Evolutionary conservation across 352 stramenopile genomes (phyloP).

Genomic region (Peronosclerospora sorghi): DNA sequence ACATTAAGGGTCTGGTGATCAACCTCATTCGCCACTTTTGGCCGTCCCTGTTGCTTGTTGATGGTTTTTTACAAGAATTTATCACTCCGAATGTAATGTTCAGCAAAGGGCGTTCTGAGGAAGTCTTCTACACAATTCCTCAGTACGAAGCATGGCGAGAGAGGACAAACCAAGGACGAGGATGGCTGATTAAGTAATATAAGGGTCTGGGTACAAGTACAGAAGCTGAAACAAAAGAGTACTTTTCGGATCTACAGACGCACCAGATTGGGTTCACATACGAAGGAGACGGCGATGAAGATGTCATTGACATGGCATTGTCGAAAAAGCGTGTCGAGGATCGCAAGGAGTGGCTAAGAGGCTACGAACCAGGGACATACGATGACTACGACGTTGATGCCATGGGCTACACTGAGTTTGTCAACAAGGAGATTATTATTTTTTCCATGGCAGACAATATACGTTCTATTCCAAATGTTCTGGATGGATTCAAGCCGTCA

Average conservation of each 20-base stretch:
- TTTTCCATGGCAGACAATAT: conserved; percentile 98
- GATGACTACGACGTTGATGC: conserved; percentile 88
- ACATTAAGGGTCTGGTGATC: conserved; percentile 98
- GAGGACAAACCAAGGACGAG: conserved; percentile 79
- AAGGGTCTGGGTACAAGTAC: conserved; percentile 99
- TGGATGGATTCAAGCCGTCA: conserved; percentile 98
- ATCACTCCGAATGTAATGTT: conserved; percentile 97
- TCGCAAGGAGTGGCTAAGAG: conserved; percentile 92
- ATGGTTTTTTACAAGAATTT: conserved; percentile 90
- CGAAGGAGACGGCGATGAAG: conserved; percentile 77
- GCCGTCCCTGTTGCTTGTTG: conserved; percentile 89
- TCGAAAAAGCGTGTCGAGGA: conserved; percentile 94
- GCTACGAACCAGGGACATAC: conserved; percentile 77
- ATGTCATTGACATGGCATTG: conserved; percentile 96
- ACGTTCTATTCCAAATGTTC: conserved; percentile 89
- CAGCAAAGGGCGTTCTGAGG: conserved; percentile 72
- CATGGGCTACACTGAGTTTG: conserved; percentile 93
- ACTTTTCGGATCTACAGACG: conserved; percentile 91
- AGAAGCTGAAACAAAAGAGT: conserved; percentile 92
- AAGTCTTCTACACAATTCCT: conserved; percentile 95
- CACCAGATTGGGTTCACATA: conserved; percentile 93
- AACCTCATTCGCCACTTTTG: conserved; percentile 99
- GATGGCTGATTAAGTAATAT: conserved; percentile 98
- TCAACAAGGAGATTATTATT: conserved; percentile 98
- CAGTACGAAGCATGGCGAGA: conserved; percentile 93